Conservation (phyloP, 2,329 filamentous ascomycete species). For the Botrytis tulipae region DNA sequence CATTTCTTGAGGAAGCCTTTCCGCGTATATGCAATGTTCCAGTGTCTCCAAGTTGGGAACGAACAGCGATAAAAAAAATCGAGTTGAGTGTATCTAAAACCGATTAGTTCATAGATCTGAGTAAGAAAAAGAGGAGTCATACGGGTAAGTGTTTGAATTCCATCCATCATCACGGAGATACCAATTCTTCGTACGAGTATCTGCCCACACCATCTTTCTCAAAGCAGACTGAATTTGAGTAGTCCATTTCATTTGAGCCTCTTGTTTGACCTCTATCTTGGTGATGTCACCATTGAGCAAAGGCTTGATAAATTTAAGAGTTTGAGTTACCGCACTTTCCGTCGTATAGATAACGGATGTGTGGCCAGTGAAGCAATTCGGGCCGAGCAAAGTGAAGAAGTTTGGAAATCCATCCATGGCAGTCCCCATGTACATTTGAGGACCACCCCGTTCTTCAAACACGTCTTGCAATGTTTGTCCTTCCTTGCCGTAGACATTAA, state of each 20-base stretch:
- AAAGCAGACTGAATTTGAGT: slow-evolving; percentile 47
- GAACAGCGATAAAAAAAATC: slow-evolving; percentile 50
- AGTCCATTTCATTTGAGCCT: slow-evolving; percentile 48
- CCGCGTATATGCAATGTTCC: slow-evolving; percentile 50
- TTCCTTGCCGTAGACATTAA: slow-evolving; percentile 49
- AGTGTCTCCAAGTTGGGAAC: slow-evolving; percentile 54
- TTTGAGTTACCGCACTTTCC: slow-evolving; percentile 57
- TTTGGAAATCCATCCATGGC: slow-evolving; percentile 59
- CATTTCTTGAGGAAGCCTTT: slow-evolving; percentile 44
- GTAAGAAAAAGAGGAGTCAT: slow-evolving; percentile 27
- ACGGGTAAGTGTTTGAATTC: slow-evolving; percentile 51
- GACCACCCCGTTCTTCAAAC: slow-evolving; percentile 54
- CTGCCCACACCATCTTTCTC: slow-evolving; percentile 48
- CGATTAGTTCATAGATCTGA: slow-evolving; percentile 20
- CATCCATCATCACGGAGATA: slow-evolving; percentile 48
- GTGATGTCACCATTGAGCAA: slow-evolving; percentile 47
- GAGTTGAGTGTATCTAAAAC: slow-evolving; percentile 47
- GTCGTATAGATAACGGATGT: slow-evolving; percentile 54
- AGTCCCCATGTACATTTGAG: slow-evolving; percentile 56
- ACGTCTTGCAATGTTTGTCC: slow-evolving; percentile 50
- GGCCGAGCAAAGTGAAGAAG: slow-evolving; percentile 58
- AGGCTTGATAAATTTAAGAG: slow-evolving; percentile 53
- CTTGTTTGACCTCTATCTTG: slow-evolving; percentile 48
- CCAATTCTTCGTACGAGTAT: slow-evolving; percentile 49
- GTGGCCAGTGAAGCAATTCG: slow-evolving; percentile 59